Evolutionary conservation across 106 monocot species (phyloP).

Genomic region (Dendrobium catenatum): DNA sequence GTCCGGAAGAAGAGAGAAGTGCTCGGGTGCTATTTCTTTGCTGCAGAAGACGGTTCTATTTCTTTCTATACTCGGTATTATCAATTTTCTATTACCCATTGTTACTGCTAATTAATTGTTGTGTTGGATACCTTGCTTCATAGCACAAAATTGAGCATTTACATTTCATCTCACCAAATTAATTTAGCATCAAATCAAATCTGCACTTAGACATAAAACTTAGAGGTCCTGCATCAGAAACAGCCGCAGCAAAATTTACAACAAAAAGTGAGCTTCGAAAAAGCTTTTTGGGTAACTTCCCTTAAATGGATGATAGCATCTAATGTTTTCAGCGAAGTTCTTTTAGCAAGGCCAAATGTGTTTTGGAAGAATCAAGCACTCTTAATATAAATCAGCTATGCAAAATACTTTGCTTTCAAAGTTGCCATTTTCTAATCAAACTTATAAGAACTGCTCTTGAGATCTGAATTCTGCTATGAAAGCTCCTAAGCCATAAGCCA

Average conservation of each 20-base stretch:
- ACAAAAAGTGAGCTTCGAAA: not conserved
- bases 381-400: not conserved
- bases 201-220: not conserved
- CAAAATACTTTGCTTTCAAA: not conserved
- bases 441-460: not conserved
- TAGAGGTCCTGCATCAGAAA: not conserved
- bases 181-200: not conserved
- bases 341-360: not conserved
- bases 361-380: not conserved
- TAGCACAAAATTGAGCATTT: too few relatives aligned
- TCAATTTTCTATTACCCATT: too few relatives aligned
- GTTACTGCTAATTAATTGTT: too few relatives aligned
- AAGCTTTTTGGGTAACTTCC: not conserved
- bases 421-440: not conserved
- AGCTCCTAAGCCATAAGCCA: not conserved
- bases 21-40: too few relatives aligned
- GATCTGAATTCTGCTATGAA: not conserved
- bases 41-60: too few relatives aligned
- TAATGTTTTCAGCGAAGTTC: not conserved
- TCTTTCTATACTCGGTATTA: too few relatives aligned
- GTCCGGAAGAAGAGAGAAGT: too few relatives aligned
- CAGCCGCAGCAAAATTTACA: not conserved
- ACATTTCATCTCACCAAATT: too few relatives aligned
- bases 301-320: not conserved
- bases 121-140: too few relatives aligned